phyloP scores from a whole-genome alignment of 495 filamentous ascomycete genomes.

The Neurospora sublineolata region DNA sequence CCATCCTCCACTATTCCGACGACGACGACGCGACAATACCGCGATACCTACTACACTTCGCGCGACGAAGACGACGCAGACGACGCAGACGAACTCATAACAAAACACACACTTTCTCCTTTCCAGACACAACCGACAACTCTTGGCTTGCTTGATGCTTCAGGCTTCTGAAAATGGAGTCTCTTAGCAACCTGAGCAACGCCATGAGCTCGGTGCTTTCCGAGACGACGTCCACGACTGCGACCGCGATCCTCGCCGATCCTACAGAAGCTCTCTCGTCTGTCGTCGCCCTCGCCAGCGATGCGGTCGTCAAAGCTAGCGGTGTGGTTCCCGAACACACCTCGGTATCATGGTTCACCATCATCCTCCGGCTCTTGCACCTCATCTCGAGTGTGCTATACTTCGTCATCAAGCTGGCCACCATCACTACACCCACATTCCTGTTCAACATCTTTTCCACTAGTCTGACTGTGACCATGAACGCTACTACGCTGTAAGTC shows the following conservation, averaged over 20 bases:
- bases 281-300: conserved; percentile 25
- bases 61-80: background rate
- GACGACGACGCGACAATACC: background rate
- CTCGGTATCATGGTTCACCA: conserved; percentile 36
- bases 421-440: conserved; percentile 79
- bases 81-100: background rate
- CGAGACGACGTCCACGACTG: background rate
- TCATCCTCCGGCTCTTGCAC: conserved; percentile 44
- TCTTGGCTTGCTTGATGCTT: background rate
- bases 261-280: conserved; percentile 18
- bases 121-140: background rate
- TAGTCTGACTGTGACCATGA: conserved; percentile 93
- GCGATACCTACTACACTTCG: background rate
- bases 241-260: conserved; percentile 4
- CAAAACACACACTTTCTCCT: background rate
- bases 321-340: conserved; percentile 26
- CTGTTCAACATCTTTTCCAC: conserved; percentile 93
- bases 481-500: conserved; percentile 81
- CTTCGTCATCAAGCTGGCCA: conserved; percentile 73
- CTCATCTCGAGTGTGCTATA: conserved; percentile 67
- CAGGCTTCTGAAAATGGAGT: background rate
- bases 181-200: background rate
- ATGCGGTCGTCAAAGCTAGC: conserved; percentile 26
- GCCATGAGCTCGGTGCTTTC: background rate
- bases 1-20: background rate